These are phyloP conservation scores for Carpinus fangiana DNA, from an alignment of 306 rosid genomes.

Conservation along the genomic window DNA sequence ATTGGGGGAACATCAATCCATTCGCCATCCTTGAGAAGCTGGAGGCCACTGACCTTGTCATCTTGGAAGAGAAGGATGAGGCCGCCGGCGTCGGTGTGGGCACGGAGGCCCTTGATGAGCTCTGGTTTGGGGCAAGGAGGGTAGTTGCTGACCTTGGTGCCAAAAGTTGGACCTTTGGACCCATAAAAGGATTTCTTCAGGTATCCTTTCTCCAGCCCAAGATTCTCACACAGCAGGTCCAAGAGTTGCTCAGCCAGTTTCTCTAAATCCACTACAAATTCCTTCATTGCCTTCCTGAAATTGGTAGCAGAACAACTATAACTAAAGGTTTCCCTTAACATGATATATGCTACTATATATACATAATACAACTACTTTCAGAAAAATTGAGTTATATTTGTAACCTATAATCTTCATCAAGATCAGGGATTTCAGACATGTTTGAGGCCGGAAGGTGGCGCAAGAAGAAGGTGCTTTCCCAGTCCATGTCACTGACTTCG, in stretches of 20 bases:
- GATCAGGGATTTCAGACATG: constrained; percentile 70
- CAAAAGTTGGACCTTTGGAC: constrained; percentile 85
- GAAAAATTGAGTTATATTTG: not conserved
- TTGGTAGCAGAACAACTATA: not conserved
- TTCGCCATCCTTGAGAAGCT: constrained; percentile 82
- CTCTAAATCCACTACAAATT: constrained; percentile 65
- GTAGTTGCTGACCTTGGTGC: constrained; percentile 92
- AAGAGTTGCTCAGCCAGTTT: constrained; percentile 76
- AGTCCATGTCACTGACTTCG: constrained; percentile 70
- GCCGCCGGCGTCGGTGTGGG: constrained; percentile 98
- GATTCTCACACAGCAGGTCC: constrained; percentile 87
- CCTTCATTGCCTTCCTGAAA: constrained; percentile 71
- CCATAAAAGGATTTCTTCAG: constrained; percentile 77
- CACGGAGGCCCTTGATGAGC: constrained; percentile 87
- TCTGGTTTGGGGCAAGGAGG: constrained; percentile 96
- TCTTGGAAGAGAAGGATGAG: constrained; percentile 93
- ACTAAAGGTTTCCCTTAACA: not conserved
- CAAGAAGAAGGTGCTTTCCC: constrained; percentile 93
- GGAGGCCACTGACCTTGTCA: constrained; percentile 92
- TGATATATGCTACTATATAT: not conserved
- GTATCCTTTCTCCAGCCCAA: constrained; percentile 84
- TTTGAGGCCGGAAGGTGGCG: constrained; percentile 87
- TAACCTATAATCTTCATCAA: constrained; percentile 64
- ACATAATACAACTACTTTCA: not conserved
- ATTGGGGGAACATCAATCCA: constrained; percentile 96